phyloP scores from a whole-genome alignment of 2,329 filamentous ascomycete species.

The Cladosporium phlei region DNA sequence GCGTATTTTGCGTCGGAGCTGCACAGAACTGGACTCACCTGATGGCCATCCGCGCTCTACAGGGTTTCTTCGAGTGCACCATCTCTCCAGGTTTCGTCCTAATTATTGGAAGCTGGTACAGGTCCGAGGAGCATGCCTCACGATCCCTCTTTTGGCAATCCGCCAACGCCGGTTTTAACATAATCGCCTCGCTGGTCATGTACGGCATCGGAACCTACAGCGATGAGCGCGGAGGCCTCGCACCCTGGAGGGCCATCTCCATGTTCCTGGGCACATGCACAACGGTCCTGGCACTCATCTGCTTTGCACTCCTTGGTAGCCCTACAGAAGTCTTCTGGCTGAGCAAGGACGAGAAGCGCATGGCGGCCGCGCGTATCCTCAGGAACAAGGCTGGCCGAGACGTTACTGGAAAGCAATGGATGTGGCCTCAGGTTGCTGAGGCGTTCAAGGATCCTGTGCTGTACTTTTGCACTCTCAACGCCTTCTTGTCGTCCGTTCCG shows the following conservation, averaged over 20 bases:
- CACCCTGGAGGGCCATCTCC: slow-evolving; percentile 28
- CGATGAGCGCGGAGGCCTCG: slow-evolving; percentile 21
- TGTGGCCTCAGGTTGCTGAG: slow-evolving; percentile 26
- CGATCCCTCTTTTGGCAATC: slow-evolving; percentile 35
- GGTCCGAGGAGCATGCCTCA: slow-evolving; percentile 32
- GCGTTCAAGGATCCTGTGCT: slow-evolving; percentile 27
- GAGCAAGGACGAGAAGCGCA: slow-evolving; percentile 23
- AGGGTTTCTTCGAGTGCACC: slow-evolving; percentile 37
- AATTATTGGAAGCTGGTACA: slow-evolving; percentile 34
- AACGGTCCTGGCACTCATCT: slow-evolving; percentile 24
- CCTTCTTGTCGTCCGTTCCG: slow-evolving; percentile 25
- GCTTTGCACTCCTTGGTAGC: slow-evolving; percentile 26
- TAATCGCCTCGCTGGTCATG: slow-evolving; percentile 13
- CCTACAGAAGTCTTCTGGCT: slow-evolving; percentile 29
- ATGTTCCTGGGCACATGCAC: slow-evolving; percentile 26
- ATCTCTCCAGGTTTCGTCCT: slow-evolving; percentile 35
- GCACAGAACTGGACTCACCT: slow-evolving; percentile 33
- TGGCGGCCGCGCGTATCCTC: slow-evolving; percentile 28
- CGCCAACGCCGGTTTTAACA: slow-evolving; percentile 33
- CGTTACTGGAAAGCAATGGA: slow-evolving; percentile 28
- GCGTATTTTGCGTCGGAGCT: slow-evolving; percentile 27
- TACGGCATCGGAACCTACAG: slow-evolving; percentile 27
- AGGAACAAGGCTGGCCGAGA: slow-evolving; percentile 29
- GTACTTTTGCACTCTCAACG: slow-evolving; percentile 27
- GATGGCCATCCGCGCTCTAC: slow-evolving; percentile 33